A percentile compares a stretch with the other conserved stretches of the same genome.
These are phyloP conservation scores for Vicia villosa DNA, from an alignment of 306 rosid genomes.

Conservation along the genomic window DNA sequence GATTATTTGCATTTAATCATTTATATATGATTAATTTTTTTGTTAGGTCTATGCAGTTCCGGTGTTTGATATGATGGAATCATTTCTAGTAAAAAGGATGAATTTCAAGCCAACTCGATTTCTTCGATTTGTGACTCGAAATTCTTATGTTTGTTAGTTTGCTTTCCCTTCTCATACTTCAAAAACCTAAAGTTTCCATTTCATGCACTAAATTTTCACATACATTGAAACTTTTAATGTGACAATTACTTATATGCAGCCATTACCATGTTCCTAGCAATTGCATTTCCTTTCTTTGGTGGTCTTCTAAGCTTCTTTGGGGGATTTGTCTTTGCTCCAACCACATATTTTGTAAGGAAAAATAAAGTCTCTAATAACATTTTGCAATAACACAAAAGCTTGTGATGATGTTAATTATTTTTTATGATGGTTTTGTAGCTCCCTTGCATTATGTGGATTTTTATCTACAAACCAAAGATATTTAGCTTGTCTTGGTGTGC, in stretches of 20 bases:
- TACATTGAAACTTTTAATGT: neutral
- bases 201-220: neutral
- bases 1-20: neutral
- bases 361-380: neutral
- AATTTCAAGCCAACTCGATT: conserved; percentile 47
- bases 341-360: conserved; percentile 84
- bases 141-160: conserved; percentile 62
- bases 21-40: neutral
- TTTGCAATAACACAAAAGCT: neutral
- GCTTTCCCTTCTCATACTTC: conserved; percentile 4
- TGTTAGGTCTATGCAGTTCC: conserved; percentile 73
- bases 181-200: neutral
- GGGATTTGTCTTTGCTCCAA: conserved; percentile 88
- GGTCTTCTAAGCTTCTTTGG: conserved; percentile 80
- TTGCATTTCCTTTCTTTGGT: conserved; percentile 79
- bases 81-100: conserved; percentile 58
- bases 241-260: conserved; percentile 43
- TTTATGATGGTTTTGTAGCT: conserved; percentile 51
- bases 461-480: conserved; percentile 67
- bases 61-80: conserved; percentile 76
- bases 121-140: conserved; percentile 69
- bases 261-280: conserved; percentile 63
- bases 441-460: conserved; percentile 82
- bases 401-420: conserved; percentile 2
- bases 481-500: conserved; percentile 72